Percentiles rank a stretch among this genome's conserved stretches.
Conservation (phyloP, 495 filamentous ascomycete species). For the Annulohypoxylon nitens region DNA sequence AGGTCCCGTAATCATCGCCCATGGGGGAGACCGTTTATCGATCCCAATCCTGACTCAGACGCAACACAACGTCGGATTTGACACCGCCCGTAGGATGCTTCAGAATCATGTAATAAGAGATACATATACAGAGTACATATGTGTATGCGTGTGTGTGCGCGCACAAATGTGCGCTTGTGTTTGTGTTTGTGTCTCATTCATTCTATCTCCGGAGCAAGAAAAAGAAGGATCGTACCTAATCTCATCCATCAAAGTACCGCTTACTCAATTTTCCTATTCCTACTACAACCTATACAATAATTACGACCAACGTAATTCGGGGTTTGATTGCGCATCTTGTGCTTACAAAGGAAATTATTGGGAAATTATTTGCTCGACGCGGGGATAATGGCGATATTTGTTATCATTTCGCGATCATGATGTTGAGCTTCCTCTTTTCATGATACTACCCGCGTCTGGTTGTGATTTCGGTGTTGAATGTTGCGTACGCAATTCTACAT, state of each 20-base stretch:
- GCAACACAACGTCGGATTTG: slow-evolving; percentile 44
- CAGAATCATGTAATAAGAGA: slow-evolving; percentile 13
- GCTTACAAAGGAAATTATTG: slow-evolving; percentile 35
- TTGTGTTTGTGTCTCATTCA: slow-evolving; percentile 20
- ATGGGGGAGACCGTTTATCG: slow-evolving; percentile 31
- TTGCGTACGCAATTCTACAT: slow-evolving; percentile 16
- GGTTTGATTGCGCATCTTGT: slow-evolving; percentile 27
- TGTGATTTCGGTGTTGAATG: slow-evolving; percentile 11
- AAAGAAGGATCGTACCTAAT: slow-evolving; percentile 17
- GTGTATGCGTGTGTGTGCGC: slow-evolving; percentile 4
- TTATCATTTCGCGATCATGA: slow-evolving; percentile 37
- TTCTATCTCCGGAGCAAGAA: slow-evolving; percentile 26
- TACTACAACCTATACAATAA: not conserved
- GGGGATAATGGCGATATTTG: slow-evolving; percentile 21
- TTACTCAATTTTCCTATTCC: slow-evolving; percentile 33
- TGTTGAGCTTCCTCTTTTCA: slow-evolving; percentile 35
- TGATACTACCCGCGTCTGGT: slow-evolving; percentile 27
- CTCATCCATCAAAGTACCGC: slow-evolving; percentile 25
- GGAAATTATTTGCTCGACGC: slow-evolving; percentile 16
- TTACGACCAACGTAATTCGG: slow-evolving; percentile 28
- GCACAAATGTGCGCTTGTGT: slow-evolving; percentile 6
- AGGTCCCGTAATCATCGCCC: slow-evolving; percentile 42
- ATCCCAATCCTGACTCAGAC: slow-evolving; percentile 50
- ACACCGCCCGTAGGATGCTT: slow-evolving; percentile 40
- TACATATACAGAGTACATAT: not conserved